Conservation (phyloP, 1,284 basidiomycete species). For the Puccinia triticina region DNA sequence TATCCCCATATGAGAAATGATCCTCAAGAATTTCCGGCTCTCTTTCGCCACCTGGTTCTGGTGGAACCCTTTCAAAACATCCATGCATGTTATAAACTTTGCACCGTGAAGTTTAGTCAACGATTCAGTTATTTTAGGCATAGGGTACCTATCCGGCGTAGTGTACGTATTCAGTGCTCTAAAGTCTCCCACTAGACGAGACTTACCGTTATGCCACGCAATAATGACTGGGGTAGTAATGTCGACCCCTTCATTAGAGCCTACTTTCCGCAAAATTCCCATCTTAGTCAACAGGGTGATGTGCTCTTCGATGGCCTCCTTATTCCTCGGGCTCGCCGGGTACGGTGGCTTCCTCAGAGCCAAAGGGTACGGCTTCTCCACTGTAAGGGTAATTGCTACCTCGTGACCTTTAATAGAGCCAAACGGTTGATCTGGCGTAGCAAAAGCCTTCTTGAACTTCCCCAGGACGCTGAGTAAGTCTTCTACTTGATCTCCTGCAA, state of each 20-base stretch:
- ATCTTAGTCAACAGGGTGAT: not conserved
- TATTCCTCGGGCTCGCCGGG: conserved; percentile 20
- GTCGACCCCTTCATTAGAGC: conserved; percentile 5
- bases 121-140: conserved; percentile 1
- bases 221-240: not conserved
- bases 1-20: not conserved
- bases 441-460: conserved; percentile 5
- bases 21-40: not conserved
- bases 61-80: conserved; percentile 30
- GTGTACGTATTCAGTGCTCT: no score
- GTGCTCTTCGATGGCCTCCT: not conserved
- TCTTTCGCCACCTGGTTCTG: not conserved
- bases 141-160: no score
- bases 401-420: not conserved
- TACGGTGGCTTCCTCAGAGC: not conserved
- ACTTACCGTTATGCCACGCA: no score
- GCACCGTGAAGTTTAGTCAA: not conserved
- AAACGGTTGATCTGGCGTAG: not conserved
- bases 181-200: no score
- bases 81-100: conserved; percentile 16
- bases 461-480: not conserved
- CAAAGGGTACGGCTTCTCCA: conserved; percentile 21
- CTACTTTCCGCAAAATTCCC: conserved; percentile 4
- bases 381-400: not conserved
- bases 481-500: not conserved